These are phyloP conservation scores for Ceriops decandra DNA, from an alignment of 345 rosid genomes.

Conservation along the genomic window DNA sequence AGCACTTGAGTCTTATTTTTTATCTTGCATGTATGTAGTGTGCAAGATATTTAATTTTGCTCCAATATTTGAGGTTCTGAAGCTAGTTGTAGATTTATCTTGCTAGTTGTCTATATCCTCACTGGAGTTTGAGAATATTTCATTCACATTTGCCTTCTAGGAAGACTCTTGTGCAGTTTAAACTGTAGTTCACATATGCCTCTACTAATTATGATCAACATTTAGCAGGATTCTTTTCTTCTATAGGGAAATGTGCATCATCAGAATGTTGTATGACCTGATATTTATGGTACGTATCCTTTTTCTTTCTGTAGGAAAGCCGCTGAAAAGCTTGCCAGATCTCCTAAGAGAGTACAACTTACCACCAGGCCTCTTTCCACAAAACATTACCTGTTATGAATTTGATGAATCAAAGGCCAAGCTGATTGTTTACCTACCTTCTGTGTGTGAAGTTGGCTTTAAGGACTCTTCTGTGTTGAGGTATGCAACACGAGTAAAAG, in stretches of 20 bases:
- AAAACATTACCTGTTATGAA: conserved; percentile 77
- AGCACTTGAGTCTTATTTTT: not conserved
- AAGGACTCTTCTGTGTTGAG: conserved; percentile 77
- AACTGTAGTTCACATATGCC: too few species aligned
- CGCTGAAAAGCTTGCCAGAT: conserved; percentile 69
- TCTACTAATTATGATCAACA: too few species aligned
- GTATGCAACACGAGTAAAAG: conserved; percentile 80
- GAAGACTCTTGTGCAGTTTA: too few species aligned
- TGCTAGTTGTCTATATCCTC: not conserved
- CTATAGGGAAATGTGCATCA: too few species aligned
- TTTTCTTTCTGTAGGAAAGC: conserved; percentile 49
- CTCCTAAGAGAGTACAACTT: conserved; percentile 82
- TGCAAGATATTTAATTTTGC: not conserved
- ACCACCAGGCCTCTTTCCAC: conserved; percentile 90
- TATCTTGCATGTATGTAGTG: not conserved
- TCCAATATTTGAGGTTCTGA: not conserved
- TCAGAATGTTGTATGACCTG: not conserved
- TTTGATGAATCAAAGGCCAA: conserved; percentile 84
- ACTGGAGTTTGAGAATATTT: not conserved
- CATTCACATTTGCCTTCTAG: too few species aligned
- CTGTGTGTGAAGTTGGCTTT: conserved; percentile 76
- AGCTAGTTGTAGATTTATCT: not conserved
- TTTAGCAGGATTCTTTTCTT: too few species aligned
- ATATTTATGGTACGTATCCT: not conserved
- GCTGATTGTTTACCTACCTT: conserved; percentile 67